These are phyloP conservation scores for Claviceps quebecensis DNA, from an alignment of 2,329 filamentous ascomycete genomes.

Conservation along the genomic window DNA sequence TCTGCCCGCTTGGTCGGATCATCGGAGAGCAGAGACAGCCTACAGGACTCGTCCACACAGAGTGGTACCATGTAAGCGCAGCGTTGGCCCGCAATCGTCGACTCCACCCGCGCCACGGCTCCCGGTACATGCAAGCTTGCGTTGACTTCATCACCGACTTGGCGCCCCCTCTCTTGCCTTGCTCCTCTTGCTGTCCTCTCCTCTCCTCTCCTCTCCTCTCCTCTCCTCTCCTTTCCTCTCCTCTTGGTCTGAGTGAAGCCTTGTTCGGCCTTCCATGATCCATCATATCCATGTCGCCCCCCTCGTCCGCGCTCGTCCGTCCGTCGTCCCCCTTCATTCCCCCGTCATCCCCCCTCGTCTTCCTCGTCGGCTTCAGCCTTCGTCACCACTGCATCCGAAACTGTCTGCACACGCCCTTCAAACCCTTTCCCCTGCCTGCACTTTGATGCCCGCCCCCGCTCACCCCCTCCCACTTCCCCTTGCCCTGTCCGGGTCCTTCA, in stretches of 20 bases:
- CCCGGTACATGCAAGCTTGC: background rate
- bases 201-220: background rate
- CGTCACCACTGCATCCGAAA: background rate
- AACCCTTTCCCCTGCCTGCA: background rate
- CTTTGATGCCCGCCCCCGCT: background rate
- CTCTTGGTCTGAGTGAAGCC: background rate
- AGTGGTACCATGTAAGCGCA: background rate
- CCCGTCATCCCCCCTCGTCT: background rate
- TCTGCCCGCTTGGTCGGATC: too few species aligned
- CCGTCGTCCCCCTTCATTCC: background rate
- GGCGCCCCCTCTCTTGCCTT: background rate
- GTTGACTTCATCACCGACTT: background rate
- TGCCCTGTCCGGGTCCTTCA: constrained; percentile 6
- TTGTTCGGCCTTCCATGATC: too few species aligned
- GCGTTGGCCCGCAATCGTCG: background rate
- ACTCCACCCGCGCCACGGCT: background rate
- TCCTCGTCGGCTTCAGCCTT: background rate
- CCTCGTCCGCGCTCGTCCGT: background rate
- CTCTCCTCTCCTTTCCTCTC: background rate
- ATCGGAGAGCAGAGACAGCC: too few species aligned
- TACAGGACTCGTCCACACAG: too few species aligned
- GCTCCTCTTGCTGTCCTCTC: background rate
- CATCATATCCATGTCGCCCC: background rate
- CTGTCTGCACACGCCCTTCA: background rate
- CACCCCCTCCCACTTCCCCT: background rate